These are phyloP conservation scores for Terfezia claveryi DNA, from an alignment of 495 filamentous ascomycete species.

Conservation along the genomic window DNA sequence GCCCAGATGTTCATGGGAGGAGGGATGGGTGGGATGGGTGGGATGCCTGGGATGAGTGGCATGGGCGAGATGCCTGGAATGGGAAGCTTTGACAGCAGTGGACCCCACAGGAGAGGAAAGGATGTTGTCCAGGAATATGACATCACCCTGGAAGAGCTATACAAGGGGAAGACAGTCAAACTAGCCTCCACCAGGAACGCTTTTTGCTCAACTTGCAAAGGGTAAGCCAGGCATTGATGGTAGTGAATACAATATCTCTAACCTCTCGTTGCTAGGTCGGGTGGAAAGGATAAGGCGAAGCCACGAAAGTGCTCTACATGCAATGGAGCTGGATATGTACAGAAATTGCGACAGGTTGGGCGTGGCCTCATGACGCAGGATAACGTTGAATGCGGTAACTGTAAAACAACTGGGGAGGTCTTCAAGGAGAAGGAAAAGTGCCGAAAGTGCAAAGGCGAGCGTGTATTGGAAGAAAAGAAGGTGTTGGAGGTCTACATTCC, in stretches of 20 bases:
- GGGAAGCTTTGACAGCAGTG: slow-evolving; percentile 7
- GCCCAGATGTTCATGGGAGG: slow-evolving; percentile 73
- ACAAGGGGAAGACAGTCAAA: slow-evolving; percentile 95
- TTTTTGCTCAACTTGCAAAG: slow-evolving; percentile 68
- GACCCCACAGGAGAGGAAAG: slow-evolving; percentile 42
- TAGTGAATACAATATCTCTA: background rate
- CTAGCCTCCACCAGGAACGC: slow-evolving; percentile 86
- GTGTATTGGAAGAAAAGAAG: slow-evolving; percentile 64
- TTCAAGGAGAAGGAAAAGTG: slow-evolving; percentile 90
- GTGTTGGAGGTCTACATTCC: slow-evolving; percentile 91
- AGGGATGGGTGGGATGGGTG: slow-evolving; percentile 40
- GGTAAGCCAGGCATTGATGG: slow-evolving; percentile 18
- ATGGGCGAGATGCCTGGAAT: slow-evolving; percentile 26
- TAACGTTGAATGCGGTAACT: slow-evolving; percentile 49
- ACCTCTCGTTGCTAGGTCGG: slow-evolving; percentile 23
- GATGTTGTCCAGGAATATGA: slow-evolving; percentile 80
- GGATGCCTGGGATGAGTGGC: slow-evolving; percentile 25
- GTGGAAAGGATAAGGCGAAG: slow-evolving; percentile 81
- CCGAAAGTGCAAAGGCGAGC: slow-evolving; percentile 91
- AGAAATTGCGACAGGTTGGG: slow-evolving; percentile 53
- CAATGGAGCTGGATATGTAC: slow-evolving; percentile 48
- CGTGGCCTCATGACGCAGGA: slow-evolving; percentile 62
- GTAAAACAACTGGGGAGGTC: slow-evolving; percentile 57
- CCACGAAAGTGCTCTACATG: slow-evolving; percentile 67
- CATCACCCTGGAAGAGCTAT: slow-evolving; percentile 76